phyloP scores from a whole-genome alignment of 108 stramenopile species.

The Discostella pseudostelligera region DNA sequence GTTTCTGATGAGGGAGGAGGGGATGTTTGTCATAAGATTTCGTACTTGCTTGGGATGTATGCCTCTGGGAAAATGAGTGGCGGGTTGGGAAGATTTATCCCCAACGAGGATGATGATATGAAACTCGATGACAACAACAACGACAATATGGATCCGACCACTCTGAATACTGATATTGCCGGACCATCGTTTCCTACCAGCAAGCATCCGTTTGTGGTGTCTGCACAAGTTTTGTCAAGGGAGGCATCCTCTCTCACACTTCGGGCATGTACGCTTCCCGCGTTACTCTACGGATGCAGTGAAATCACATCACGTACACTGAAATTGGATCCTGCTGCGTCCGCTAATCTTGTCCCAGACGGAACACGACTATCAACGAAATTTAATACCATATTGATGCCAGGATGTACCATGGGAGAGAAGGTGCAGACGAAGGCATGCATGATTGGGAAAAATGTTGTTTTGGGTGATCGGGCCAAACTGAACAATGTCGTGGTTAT shows the following conservation, averaged over 20 bases:
- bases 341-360: conserved; percentile 18
- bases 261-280: conserved; percentile 62
- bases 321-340: conserved; percentile 16
- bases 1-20: conserved; percentile 6
- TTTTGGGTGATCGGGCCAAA: conserved; percentile 62
- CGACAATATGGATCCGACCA: conserved; percentile 3
- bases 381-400: conserved; percentile 63
- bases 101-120: conserved; percentile 12
- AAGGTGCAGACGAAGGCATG: conserved; percentile 75
- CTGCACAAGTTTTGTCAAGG: conserved; percentile 56
- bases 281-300: conserved; percentile 70
- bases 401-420: conserved; percentile 55
- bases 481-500: conserved; percentile 85
- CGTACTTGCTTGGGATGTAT: conserved; percentile 23
- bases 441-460: conserved; percentile 60
- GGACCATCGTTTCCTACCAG: conserved; percentile 28
- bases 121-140: background rate
- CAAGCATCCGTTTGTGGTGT: conserved; percentile 51
- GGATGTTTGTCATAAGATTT: conserved; percentile 13
- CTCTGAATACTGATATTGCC: conserved; percentile 5
- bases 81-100: conserved; percentile 17
- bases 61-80: conserved; percentile 17
- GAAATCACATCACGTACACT: conserved; percentile 59
- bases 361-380: conserved; percentile 55
- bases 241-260: conserved; percentile 49